Percentiles rank a stretch among this genome's conserved stretches.
Conservation (phyloP, 1,284 basidiomycete species). For the Golubevia pallescens region DNA sequence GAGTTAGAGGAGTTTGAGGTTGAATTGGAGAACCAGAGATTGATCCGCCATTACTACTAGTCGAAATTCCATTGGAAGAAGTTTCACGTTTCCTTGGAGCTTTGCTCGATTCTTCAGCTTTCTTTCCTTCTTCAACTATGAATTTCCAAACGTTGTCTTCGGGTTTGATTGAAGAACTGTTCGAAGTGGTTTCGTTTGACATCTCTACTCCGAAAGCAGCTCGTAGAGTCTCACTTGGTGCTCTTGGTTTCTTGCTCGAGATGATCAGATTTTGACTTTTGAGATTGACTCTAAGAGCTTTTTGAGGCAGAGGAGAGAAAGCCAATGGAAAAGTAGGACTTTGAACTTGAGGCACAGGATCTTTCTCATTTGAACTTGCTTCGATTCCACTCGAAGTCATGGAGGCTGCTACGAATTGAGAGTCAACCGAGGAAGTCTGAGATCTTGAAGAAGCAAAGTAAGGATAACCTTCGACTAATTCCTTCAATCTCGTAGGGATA, state of each 20-base stretch:
- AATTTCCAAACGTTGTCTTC: neutral
- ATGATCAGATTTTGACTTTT: slow-evolving; percentile 29
- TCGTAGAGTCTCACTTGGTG: slow-evolving; percentile 20
- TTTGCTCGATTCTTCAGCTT: neutral
- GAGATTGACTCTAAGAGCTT: slow-evolving; percentile 29
- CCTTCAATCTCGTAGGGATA: slow-evolving; percentile 27
- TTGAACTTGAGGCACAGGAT: neutral
- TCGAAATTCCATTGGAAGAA: neutral
- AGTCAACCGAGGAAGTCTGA: too few relatives aligned
- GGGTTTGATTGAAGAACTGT: neutral
- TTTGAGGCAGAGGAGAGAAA: slow-evolving; percentile 13
- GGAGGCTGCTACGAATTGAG: too few relatives aligned
- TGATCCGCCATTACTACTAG: neutral
- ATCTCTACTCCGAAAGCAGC: slow-evolving; percentile 29
- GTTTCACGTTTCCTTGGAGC: neutral
- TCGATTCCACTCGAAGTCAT: too few relatives aligned
- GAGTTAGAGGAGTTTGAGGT: neutral
- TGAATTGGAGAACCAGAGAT: neutral
- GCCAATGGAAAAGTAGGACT: slow-evolving; percentile 19
- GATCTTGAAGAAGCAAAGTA: slow-evolving; percentile 5
- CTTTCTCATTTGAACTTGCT: too few relatives aligned
- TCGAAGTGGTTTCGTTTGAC: slow-evolving; percentile 4
- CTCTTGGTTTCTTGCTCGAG: slow-evolving; percentile 19
- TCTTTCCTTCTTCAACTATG: neutral
- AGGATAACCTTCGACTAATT: slow-evolving; percentile 36